A percentile compares a stretch with the other conserved stretches of the same genome.
Evolutionary conservation across 805 yeast species (phyloP).

Genomic region (Starmera dryadoides): DNA sequence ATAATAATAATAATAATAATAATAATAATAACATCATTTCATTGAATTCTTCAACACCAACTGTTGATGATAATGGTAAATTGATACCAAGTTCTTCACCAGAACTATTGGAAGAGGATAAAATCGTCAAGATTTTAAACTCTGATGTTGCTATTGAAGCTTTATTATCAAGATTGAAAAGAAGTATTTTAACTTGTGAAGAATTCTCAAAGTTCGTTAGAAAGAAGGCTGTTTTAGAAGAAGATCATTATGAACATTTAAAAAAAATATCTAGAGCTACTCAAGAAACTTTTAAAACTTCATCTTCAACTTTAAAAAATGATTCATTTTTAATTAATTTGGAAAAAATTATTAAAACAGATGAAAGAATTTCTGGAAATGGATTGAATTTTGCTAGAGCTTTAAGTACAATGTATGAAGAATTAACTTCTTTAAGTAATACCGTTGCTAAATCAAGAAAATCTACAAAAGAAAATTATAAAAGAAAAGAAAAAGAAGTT

Average conservation of each 20-base stretch:
- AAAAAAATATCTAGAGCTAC: conserved; percentile 61
- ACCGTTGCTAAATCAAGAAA: conserved; percentile 72
- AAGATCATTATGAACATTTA: conserved; percentile 68
- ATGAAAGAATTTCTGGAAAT: conserved; percentile 67
- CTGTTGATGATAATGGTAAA: neutral
- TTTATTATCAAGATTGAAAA: conserved; percentile 66
- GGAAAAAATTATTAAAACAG: conserved; percentile 65
- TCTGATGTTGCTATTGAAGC: conserved; percentile 77
- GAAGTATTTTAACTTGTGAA: conserved; percentile 73
- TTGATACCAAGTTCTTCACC: conserved; percentile 22
- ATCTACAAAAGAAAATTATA: conserved; percentile 71
- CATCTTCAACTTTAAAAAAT: conserved; percentile 36
- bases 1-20: no score
- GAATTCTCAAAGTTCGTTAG: conserved; percentile 76
- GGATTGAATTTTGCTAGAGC: conserved; percentile 74
- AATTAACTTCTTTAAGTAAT: conserved; percentile 60
- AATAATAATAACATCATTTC: no score
- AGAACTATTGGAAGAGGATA: conserved; percentile 40
- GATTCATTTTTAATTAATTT: conserved; percentile 64
- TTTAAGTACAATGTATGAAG: conserved; percentile 79
- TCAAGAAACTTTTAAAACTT: conserved; percentile 38
- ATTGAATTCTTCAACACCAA: neutral
- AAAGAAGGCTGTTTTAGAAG: conserved; percentile 71
- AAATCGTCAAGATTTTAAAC: conserved; percentile 43
- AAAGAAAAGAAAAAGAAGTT: conserved; percentile 77